These are phyloP conservation scores for Falciphora oryzae DNA, from an alignment of 2,329 filamentous ascomycete genomes.

Conservation along the genomic window DNA sequence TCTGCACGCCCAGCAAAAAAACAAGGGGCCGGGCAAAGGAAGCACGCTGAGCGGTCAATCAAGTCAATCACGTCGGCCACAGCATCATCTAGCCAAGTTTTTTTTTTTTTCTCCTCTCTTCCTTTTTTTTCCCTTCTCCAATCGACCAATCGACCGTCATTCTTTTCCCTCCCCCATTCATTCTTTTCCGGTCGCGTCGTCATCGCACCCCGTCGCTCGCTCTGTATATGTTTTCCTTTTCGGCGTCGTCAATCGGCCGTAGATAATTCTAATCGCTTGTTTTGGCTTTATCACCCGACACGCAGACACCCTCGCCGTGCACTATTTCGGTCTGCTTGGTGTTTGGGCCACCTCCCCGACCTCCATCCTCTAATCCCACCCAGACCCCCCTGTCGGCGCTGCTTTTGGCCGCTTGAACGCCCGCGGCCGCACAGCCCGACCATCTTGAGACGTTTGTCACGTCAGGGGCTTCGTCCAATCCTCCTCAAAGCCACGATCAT, in stretches of 20 bases:
- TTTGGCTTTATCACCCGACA: neutral
- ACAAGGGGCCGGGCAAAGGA: neutral
- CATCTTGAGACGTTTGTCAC: constrained; percentile 4
- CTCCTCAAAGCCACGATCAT: neutral
- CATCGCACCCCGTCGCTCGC: neutral
- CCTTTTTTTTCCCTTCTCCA: neutral
- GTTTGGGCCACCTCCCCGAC: neutral
- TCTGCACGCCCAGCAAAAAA: neutral
- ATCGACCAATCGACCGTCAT: neutral
- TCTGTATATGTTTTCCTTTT: neutral
- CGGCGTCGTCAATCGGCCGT: neutral
- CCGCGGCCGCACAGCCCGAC: neutral
- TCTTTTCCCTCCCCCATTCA: neutral
- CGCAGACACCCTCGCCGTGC: neutral
- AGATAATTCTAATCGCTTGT: neutral
- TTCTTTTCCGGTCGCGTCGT: neutral
- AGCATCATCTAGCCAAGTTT: neutral
- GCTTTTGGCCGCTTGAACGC: neutral
- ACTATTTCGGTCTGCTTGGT: neutral
- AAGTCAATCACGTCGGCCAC: neutral
- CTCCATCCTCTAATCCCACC: neutral
- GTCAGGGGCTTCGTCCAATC: constrained; percentile 3
- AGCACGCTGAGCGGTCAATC: neutral
- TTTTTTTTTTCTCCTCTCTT: neutral
- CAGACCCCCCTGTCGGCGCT: neutral